Evolutionary conservation across 2,329 filamentous ascomycete species (phyloP).

Genomic region (Exophiala viscosa): DNA sequence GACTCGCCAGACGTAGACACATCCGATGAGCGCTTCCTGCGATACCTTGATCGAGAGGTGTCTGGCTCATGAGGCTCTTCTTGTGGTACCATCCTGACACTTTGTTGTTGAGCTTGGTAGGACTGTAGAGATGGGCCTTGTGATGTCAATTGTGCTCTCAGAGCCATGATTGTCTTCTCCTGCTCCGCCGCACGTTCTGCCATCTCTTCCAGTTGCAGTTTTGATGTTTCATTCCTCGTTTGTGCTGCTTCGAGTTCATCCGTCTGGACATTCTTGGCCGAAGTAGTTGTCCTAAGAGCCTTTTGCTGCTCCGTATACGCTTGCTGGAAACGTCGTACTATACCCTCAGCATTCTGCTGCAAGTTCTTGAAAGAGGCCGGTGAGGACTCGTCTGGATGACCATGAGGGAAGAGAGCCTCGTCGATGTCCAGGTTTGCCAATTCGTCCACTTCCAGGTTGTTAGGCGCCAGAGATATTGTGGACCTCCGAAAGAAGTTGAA

Average conservation of each 20-base stretch:
- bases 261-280: slow-evolving; percentile 55
- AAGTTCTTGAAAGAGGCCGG: slow-evolving; percentile 56
- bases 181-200: slow-evolving; percentile 54
- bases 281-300: slow-evolving; percentile 49
- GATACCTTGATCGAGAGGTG: slow-evolving; percentile 29
- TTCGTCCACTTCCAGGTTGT: slow-evolving; percentile 44
- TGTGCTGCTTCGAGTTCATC: slow-evolving; percentile 61
- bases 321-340: slow-evolving; percentile 53
- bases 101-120: slow-evolving; percentile 25
- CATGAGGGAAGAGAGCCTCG: slow-evolving; percentile 52
- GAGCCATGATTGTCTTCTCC: slow-evolving; percentile 52
- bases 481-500: slow-evolving; percentile 45
- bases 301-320: slow-evolving; percentile 54
- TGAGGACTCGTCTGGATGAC: slow-evolving; percentile 46
- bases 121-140: slow-evolving; percentile 16
- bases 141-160: slow-evolving; percentile 46
- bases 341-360: slow-evolving; percentile 53
- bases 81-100: slow-evolving; percentile 29
- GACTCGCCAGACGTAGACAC: slow-evolving; percentile 50
- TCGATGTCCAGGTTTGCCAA: slow-evolving; percentile 54
- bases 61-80: slow-evolving; percentile 34
- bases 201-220: slow-evolving; percentile 60
- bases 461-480: slow-evolving; percentile 29
- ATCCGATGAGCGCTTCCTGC: slow-evolving; percentile 38
- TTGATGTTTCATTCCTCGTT: slow-evolving; percentile 55